Evolutionary conservation across 1,284 basidiomycete genomes (phyloP), one percentile per base, ranked within the genome.

Genomic region (Leccinum fallax): DNA sequence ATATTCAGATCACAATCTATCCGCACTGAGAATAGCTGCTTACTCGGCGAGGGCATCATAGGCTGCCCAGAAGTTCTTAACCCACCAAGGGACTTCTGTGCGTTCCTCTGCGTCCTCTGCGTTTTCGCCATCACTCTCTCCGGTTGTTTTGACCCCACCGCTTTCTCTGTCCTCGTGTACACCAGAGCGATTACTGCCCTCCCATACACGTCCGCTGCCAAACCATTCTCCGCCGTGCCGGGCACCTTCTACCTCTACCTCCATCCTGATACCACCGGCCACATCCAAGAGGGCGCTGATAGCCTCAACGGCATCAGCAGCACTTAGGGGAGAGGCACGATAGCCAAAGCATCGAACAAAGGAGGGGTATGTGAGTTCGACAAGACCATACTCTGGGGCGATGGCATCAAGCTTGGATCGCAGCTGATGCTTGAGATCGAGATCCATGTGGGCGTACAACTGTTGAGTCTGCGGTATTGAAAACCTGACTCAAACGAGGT

Each of bases 331-430:
- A 55, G 91, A 86, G 9, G 92, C 87, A 34, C 88, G 87, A 76
- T 95, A 98, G 2, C 97, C 97, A 73, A 86, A 96, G 65, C 90
- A 91, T 21, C 96, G 89, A 67, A 90, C 88, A 74, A 99, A 99
- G 4, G 95, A 98, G 0, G 93, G 90, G 74, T 97, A 99, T 2
- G 91, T 85, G 28, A 98, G 85, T 71, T 99, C 97, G 58, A 96
- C 85, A n/a, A 99, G 86, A 7, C 95, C 97, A 71, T 98, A 98
- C 74, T 98, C 96, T 0, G 97, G 97, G 5, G 95, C 94, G 58
- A 98, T 93, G 28, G 89, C 85, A 59, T 96, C 92, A 5, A 99
- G 85, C 72, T 96, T 95, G 51, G 83, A 79, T 9, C 90, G 85
- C 16, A 99, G 82, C n/a, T 86, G 82, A 36, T 87, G 83, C 75